Conservation (phyloP, 306 rosid species). For the Inga oerstediana region DNA sequence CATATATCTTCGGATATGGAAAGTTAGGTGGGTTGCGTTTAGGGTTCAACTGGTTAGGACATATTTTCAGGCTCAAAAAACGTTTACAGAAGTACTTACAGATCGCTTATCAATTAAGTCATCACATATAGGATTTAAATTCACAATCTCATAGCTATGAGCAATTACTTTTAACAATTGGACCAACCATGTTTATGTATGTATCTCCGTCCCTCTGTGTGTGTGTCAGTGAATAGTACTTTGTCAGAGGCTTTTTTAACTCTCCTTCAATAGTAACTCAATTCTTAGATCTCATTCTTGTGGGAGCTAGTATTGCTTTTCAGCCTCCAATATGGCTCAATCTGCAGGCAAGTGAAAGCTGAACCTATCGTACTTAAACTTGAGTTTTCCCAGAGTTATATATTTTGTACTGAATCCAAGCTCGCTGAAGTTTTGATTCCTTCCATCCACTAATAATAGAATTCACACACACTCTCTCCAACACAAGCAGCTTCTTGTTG, state of each 20-base stretch:
- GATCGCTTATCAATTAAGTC: no score
- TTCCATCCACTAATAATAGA: background rate
- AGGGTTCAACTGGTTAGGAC: no score
- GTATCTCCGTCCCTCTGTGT: background rate
- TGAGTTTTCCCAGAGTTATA: background rate
- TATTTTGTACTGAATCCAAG: background rate
- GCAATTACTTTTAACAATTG: no score
- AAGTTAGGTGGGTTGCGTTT: no score
- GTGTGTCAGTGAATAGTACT: background rate
- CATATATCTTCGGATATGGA: no score
- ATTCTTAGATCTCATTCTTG: background rate
- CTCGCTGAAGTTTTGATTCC: background rate
- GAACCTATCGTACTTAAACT: background rate
- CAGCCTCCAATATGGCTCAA: background rate
- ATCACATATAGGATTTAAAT: no score
- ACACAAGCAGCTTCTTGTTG: background rate
- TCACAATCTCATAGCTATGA: no score
- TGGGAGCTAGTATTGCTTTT: background rate
- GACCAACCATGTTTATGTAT: no score
- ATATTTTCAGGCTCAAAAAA: no score
- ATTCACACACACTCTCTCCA: no score
- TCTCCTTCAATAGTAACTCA: background rate
- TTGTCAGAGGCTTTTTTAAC: background rate
- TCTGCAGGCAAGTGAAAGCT: background rate
- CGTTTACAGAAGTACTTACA: fast-evolving